Conservation (phyloP, 176 grass and related monocot genomes). For the Bonia amplexicaulis region DNA sequence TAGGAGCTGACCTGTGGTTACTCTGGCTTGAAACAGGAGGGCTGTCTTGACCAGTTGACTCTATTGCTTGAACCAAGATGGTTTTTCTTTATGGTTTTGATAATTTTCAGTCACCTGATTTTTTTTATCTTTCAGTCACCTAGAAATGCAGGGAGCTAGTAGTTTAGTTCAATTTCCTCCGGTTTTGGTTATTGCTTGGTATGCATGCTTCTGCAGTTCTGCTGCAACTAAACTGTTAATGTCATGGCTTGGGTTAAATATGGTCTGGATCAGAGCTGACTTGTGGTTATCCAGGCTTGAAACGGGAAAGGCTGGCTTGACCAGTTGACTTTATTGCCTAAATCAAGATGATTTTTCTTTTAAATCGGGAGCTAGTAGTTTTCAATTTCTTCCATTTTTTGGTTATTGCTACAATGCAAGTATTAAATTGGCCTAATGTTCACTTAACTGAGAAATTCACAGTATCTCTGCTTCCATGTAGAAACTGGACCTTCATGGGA, state of each 20-base stretch:
- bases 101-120: too few species aligned
- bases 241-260: background rate
- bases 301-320: background rate
- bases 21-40: background rate
- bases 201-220: background rate
- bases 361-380: background rate
- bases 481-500: slow-evolving; percentile 77
- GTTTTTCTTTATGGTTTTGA: background rate
- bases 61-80: background rate
- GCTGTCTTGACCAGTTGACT: background rate
- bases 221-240: background rate
- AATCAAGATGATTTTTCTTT: background rate
- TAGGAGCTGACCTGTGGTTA: background rate
- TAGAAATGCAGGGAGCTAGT: too few species aligned
- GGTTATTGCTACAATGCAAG: background rate
- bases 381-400: background rate
- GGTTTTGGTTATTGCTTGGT: too few species aligned
- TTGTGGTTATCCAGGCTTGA: background rate
- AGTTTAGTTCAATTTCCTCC: too few species aligned
- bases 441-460: slow-evolving; percentile 3
- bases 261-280: background rate
- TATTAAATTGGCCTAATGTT: background rate
- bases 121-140: too few species aligned
- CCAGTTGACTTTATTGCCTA: background rate
- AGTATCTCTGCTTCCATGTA: slow-evolving; percentile 22